These are phyloP conservation scores for Trichoderma endophyticum DNA, from an alignment of 2,329 filamentous ascomycete species.

Conservation along the genomic window DNA sequence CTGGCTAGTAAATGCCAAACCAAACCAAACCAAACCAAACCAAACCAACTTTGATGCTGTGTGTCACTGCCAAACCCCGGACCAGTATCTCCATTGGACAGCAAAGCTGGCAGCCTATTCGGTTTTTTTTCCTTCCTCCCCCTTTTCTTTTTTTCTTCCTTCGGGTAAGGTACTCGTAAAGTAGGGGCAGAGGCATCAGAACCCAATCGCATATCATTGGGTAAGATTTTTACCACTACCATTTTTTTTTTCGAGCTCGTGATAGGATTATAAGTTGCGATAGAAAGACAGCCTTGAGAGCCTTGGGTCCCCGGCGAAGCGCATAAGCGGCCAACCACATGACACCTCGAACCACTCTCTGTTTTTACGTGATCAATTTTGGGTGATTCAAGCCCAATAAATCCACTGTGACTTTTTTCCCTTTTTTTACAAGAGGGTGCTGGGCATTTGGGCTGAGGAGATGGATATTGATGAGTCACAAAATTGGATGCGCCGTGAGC, in stretches of 20 bases:
- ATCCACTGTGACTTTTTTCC: background rate
- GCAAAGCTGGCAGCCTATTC: background rate
- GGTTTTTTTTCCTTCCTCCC: background rate
- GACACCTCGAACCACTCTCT: background rate
- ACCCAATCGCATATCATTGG: constrained; percentile 6
- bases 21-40: background rate
- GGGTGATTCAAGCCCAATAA: background rate
- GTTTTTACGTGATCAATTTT: background rate
- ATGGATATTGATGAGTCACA: background rate
- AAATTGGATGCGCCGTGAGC: background rate
- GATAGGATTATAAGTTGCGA: background rate
- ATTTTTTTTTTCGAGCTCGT: background rate
- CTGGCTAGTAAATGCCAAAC: background rate
- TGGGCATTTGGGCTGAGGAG: background rate
- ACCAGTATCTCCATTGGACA: background rate
- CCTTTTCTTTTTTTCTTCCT: background rate
- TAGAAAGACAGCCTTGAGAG: background rate
- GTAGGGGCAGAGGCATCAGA: background rate
- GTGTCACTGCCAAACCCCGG: background rate
- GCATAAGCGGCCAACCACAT: constrained; percentile 11
- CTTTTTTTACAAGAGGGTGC: background rate
- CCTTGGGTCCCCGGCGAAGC: background rate
- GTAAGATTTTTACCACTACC: background rate
- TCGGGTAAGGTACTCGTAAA: background rate
- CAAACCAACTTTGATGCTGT: background rate